Conservation (phyloP, 345 rosid genomes). For the Melaleuca quinquenervia region DNA sequence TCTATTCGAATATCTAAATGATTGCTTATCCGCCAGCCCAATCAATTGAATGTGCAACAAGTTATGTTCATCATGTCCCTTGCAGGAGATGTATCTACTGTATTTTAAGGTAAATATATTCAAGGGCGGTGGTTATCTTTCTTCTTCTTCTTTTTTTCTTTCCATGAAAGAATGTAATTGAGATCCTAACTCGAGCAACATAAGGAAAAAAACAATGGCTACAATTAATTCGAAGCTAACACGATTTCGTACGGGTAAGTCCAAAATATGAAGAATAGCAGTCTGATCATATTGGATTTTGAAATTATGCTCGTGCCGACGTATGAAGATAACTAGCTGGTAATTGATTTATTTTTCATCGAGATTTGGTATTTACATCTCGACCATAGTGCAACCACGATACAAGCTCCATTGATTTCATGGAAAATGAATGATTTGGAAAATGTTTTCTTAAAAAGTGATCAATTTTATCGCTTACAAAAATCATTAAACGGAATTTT, state of each 20-base stretch:
- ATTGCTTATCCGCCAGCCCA: background rate
- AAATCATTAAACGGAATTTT: no score
- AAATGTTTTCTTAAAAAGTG: no score
- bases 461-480: no score
- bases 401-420: no score
- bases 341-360: fast-evolving
- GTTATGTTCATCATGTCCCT: background rate
- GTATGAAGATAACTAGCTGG: background rate
- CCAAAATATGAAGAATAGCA: no score
- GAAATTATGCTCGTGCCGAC: background rate
- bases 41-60: background rate
- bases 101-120: background rate
- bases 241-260: background rate
- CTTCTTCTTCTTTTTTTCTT: no score
- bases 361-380: no score
- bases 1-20: background rate
- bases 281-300: background rate
- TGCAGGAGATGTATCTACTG: background rate
- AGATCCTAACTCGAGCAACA: background rate
- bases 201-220: no score
- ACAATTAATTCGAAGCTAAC: background rate
- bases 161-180: background rate
- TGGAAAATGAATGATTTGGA: no score
- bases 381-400: no score
- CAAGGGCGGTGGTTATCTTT: background rate